These are phyloP conservation scores for Lipomyces sp. DNA, from an alignment of 805 yeast species.

Conservation along the genomic window DNA sequence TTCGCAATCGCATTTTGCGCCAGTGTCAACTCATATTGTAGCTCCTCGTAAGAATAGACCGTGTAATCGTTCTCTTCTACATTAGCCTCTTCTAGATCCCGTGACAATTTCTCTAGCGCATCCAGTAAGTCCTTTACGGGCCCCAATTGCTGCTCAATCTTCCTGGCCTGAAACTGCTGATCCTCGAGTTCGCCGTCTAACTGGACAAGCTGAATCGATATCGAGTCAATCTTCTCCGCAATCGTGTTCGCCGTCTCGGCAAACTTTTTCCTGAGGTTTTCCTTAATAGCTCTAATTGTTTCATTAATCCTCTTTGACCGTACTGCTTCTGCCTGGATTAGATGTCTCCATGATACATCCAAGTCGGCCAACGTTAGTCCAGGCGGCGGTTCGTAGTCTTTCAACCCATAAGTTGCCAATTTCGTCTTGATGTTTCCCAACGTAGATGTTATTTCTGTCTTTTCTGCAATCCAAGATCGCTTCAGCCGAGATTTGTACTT, in stretches of 20 bases:
- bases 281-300: slow-evolving; percentile 45
- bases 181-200: slow-evolving; percentile 47
- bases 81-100: slow-evolving; percentile 45
- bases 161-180: slow-evolving; percentile 48
- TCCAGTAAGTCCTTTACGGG: slow-evolving; percentile 45
- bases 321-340: slow-evolving; percentile 45
- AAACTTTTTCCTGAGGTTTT: slow-evolving; percentile 43
- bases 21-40: slow-evolving; percentile 48
- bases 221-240: slow-evolving; percentile 40
- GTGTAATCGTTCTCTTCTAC: slow-evolving; percentile 50
- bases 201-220: slow-evolving; percentile 38
- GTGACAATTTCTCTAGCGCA: slow-evolving; percentile 42
- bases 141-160: slow-evolving; percentile 46
- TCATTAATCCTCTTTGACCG: slow-evolving; percentile 45
- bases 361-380: slow-evolving; percentile 43
- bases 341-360: slow-evolving; percentile 45
- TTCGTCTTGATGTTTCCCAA: slow-evolving; percentile 49
- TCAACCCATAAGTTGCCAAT: slow-evolving; percentile 46
- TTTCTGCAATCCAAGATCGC: slow-evolving; percentile 49
- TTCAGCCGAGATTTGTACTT: slow-evolving; percentile 44
- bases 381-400: slow-evolving; percentile 47
- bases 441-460: slow-evolving; percentile 46
- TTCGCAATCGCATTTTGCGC: slow-evolving; percentile 49
- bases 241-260: slow-evolving; percentile 46
- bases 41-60: slow-evolving; percentile 47